phyloP scores from a whole-genome alignment of 139 green algal species.

The Chlorella sp. region DNA sequence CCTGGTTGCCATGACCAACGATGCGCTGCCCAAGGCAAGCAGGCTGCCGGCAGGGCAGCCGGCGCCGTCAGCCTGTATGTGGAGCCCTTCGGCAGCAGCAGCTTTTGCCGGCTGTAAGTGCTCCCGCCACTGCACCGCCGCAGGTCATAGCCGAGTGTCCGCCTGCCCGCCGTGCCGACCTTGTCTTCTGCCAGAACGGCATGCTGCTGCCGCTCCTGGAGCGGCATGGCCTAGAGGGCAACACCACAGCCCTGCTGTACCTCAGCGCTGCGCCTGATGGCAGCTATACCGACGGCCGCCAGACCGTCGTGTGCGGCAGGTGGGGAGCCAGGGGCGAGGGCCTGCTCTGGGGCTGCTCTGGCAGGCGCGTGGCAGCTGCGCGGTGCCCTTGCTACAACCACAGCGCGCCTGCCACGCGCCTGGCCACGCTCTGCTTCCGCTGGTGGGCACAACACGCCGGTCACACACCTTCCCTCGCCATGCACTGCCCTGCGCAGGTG shows the following conservation, averaged over 20 bases:
- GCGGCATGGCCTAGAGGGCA: constrained; percentile 1
- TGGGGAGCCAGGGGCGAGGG: background rate
- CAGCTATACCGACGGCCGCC: constrained; percentile 32
- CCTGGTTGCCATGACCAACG: background rate
- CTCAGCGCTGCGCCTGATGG: constrained; percentile 52
- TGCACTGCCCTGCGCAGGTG: constrained; percentile 14
- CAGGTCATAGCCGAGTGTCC: constrained; percentile 43
- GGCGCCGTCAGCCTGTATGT: too few species aligned
- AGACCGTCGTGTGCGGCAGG: constrained; percentile 32
- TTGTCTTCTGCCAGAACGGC: constrained; percentile 62
- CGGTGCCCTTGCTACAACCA: too few species aligned
- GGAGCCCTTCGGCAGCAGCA: too few species aligned
- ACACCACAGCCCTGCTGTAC: constrained; percentile 65
- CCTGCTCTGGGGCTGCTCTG: background rate
- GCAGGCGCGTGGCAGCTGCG: too few species aligned
- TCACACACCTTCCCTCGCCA: too few species aligned
- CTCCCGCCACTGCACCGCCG: background rate
- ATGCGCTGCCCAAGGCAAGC: background rate
- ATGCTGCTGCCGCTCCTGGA: constrained; percentile 52
- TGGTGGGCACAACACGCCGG: too few species aligned
- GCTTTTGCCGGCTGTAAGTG: too few species aligned
- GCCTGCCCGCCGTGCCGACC: constrained; percentile 28
- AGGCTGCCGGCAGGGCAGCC: too few species aligned
- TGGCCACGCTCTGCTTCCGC: too few species aligned
- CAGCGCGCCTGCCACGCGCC: too few species aligned